Evolutionary conservation across 2,329 filamentous ascomycete species (phyloP), one percentile per base, ranked within the genome.

Genomic region (Cladosporium sp.): DNA sequence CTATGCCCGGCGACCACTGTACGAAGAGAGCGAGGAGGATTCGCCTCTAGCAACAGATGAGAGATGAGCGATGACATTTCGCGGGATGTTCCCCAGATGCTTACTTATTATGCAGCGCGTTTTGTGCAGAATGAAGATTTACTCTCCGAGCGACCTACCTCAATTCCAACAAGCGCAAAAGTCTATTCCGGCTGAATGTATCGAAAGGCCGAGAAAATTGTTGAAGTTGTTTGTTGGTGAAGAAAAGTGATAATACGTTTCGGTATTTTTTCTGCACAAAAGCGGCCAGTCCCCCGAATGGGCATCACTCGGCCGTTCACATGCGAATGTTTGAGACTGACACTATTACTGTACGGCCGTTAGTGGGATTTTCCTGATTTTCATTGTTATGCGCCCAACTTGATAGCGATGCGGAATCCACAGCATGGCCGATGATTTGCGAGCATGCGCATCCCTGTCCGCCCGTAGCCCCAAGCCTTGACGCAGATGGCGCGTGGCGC

Each of bases 371-470:
- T 21, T 21, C 38, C 41, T 47, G 41, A 24, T 47, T 47, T 8
- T 32, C 8, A 10, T 47, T 55, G 52, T 6, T 34, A 34, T 30
- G 14, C 30, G 52, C 28, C 51, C 52, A 55, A 32, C 28, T 15
- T 55, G 30, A 55, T 12, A 34, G 52, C 52, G 52, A 55, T 55
- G 52, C 52, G 52, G 28, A 55, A 21, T 34, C 18, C 26, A 18
- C 52, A 55, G 52, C 52, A 55, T 32, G 52, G 30, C 26, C 52
- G 52, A 32, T 55, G 52, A 55, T n/a, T 55, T 55, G 52, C 26
- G 32, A 55, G 52, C 51, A 54, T 18, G 51, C 51, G 15, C 26
- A 54, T 54, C 51, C 51, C 51, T 54, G 51, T 32, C 28, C 28
- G 28, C 28, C 28, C 18, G 28, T n/a, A 30, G 51, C 18, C 7